Conservation (phyloP, 495 filamentous ascomycete genomes). For the Penicillium bovifimosum region DNA sequence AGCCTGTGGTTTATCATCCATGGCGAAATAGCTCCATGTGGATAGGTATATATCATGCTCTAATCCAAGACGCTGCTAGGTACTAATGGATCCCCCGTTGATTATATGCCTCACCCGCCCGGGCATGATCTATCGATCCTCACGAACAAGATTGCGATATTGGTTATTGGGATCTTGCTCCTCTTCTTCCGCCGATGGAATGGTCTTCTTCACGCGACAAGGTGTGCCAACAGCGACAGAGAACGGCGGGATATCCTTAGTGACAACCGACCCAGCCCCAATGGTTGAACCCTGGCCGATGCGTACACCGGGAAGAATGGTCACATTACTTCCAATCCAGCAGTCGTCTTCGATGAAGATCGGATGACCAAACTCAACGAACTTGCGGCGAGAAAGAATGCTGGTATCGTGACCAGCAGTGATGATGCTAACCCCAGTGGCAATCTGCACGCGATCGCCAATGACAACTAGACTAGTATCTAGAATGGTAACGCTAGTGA, state of each 20-base stretch:
- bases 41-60: no score
- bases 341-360: slow-evolving; percentile 77
- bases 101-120: no score
- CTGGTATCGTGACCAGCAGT: slow-evolving; percentile 64
- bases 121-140: slow-evolving; percentile 2
- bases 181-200: slow-evolving; percentile 18
- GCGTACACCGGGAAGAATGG: slow-evolving; percentile 65
- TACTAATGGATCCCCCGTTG: no score
- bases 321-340: slow-evolving; percentile 74
- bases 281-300: slow-evolving; percentile 44
- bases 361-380: slow-evolving; percentile 66
- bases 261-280: slow-evolving; percentile 44
- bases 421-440: slow-evolving; percentile 65
- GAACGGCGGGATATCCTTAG: slow-evolving; percentile 40
- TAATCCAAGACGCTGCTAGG: no score
- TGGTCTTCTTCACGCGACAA: slow-evolving; percentile 20
- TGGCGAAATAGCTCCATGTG: no score
- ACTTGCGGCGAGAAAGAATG: slow-evolving; percentile 62
- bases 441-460: slow-evolving; percentile 69
- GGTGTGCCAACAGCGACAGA: slow-evolving; percentile 38
- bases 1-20: no score
- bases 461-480: slow-evolving; percentile 72
- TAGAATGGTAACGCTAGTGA: slow-evolving; percentile 50
- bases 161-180: slow-evolving; percentile 14
- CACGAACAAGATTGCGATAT: slow-evolving; percentile 12